Evolutionary conservation across 208 protist genomes (phyloP).

Genomic region (Jaenimonas drosophilae): DNA sequence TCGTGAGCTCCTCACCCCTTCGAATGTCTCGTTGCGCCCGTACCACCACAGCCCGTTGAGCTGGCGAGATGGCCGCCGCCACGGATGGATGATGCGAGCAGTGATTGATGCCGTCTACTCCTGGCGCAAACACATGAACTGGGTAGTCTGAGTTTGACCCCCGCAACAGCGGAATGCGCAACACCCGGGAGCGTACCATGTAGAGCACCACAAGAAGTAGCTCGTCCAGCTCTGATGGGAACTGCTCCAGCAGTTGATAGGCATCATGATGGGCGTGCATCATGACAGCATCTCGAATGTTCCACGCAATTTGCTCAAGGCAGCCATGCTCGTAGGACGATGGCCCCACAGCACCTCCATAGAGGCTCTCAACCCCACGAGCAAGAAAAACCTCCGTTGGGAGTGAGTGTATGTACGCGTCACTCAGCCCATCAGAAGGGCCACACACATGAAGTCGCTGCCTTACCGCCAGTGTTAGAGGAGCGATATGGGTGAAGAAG

Average conservation of each 20-base stretch:
- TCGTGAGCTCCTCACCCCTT: conserved; percentile 49
- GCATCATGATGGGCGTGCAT: conserved; percentile 9
- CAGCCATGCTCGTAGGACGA: conserved; percentile 28
- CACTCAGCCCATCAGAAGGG: not conserved
- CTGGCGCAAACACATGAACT: conserved; percentile 44
- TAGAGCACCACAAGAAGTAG: conserved; percentile 57
- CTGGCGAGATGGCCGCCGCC: conserved; percentile 38
- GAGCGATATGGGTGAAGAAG: conserved; percentile 44
- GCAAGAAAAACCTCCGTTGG: conserved; percentile 30
- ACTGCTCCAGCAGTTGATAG: conserved; percentile 14
- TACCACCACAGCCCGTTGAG: conserved; percentile 32
- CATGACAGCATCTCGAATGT: conserved; percentile 20
- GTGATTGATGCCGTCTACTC: conserved; percentile 67
- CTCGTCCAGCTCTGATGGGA: conserved; percentile 15
- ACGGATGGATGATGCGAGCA: conserved; percentile 7
- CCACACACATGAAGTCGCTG: conserved; percentile 4
- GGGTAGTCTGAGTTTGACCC: conserved; percentile 8
- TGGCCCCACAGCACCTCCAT: conserved; percentile 14
- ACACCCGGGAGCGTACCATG: conserved; percentile 46
- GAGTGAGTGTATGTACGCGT: conserved; percentile 40
- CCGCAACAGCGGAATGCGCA: conserved; percentile 35
- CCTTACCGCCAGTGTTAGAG: conserved; percentile 12
- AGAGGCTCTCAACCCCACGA: conserved; percentile 56
- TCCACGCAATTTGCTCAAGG: conserved; percentile 55
- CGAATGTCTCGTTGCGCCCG: conserved; percentile 32